These are phyloP conservation scores for Gossypium bickii DNA, from an alignment of 345 rosid genomes.

Conservation along the genomic window DNA sequence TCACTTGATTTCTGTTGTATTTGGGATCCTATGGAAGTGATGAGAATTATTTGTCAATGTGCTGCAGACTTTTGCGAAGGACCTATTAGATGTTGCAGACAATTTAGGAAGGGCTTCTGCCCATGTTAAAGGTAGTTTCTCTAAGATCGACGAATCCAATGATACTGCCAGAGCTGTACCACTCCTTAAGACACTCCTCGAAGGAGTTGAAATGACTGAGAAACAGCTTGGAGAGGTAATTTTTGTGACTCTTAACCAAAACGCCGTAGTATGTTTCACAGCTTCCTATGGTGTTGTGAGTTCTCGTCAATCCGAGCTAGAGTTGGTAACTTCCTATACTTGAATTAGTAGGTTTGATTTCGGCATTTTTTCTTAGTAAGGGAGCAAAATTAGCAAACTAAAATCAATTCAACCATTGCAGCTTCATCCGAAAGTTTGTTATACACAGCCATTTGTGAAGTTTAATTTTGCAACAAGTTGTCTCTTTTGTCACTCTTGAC, in stretches of 20 bases:
- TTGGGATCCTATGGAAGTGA: neutral
- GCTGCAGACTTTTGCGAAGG: conserved; percentile 72
- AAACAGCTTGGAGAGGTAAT: conserved; percentile 79
- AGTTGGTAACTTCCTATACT: neutral
- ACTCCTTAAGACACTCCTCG: conserved; percentile 69
- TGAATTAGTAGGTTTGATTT: neutral
- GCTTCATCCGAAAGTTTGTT: neutral
- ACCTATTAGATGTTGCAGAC: conserved; percentile 85
- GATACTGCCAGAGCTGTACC: conserved; percentile 60
- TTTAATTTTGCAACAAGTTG: neutral
- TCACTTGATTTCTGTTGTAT: conserved; percentile 5
- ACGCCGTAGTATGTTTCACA: neutral
- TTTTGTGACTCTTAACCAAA: neutral
- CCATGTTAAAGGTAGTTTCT: conserved; percentile 70
- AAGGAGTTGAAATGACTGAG: conserved; percentile 98
- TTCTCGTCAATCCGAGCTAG: neutral
- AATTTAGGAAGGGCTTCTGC: conserved; percentile 89
- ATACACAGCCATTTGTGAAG: neutral
- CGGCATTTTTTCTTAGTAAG: neutral
- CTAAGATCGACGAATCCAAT: conserved; percentile 58
- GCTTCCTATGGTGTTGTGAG: neutral
- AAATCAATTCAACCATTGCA: neutral
- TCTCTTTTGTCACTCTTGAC: neutral
- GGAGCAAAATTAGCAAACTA: neutral
- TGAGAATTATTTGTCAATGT: conserved; percentile 12